phyloP scores from a whole-genome alignment of 768 basidiomycete species.

The Tricholoma flavovirens region DNA sequence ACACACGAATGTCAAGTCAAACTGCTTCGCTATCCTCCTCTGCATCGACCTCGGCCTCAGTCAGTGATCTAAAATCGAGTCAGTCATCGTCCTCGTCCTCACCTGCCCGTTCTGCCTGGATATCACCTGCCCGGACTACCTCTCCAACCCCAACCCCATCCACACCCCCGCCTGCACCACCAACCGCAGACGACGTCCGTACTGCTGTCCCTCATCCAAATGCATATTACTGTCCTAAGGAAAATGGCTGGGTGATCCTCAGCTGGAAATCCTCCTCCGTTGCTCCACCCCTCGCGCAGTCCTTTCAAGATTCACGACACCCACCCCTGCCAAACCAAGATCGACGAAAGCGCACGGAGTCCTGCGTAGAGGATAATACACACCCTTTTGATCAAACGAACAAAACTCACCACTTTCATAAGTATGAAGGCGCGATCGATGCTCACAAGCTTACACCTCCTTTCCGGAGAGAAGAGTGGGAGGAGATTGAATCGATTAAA shows the following conservation, averaged over 20 bases:
- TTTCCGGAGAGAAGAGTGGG: constrained; percentile 55
- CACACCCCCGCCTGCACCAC: constrained; percentile 19
- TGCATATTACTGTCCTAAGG: constrained; percentile 76
- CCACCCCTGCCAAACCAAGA: constrained; percentile 50
- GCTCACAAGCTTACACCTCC: constrained; percentile 62
- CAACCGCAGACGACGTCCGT: constrained; percentile 59
- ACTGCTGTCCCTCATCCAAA: constrained; percentile 74
- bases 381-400: constrained; percentile 44
- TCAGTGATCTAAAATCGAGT: neutral
- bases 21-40: neutral
- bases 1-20: constrained; percentile 10
- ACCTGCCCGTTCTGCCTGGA: neutral
- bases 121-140: constrained; percentile 4
- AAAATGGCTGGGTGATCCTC: constrained; percentile 79
- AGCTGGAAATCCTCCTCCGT: constrained; percentile 61
- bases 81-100: neutral
- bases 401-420: constrained; percentile 79
- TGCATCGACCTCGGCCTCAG: neutral
- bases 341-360: constrained; percentile 40
- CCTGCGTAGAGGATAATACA: constrained; percentile 51
- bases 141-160: constrained; percentile 3
- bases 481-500: constrained; percentile 42
- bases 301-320: constrained; percentile 38
- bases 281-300: constrained; percentile 53
- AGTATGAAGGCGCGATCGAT: constrained; percentile 65